Evolutionary conservation across 192 early-diverging fungal species (phyloP).

Genomic region (Rhizophagus sp.): DNA sequence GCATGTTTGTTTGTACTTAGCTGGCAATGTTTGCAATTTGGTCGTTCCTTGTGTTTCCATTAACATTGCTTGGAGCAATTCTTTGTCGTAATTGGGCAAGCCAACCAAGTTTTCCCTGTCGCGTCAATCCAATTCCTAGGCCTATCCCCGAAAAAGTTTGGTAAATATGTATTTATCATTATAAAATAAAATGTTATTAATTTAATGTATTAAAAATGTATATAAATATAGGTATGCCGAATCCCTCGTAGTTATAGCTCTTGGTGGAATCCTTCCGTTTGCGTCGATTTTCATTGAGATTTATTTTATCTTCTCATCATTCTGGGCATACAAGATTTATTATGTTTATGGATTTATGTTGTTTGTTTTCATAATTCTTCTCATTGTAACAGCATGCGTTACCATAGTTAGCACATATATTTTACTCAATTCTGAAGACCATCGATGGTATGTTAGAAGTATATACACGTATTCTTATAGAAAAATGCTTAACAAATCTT

Average conservation of each 20-base stretch:
- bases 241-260: conserved; percentile 55
- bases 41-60: conserved; percentile 67
- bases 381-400: conserved; percentile 70
- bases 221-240: conserved; percentile 43
- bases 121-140: conserved; percentile 77
- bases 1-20: conserved; percentile 33
- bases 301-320: conserved; percentile 80
- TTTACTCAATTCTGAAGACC: conserved; percentile 78
- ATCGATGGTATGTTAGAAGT: conserved; percentile 58
- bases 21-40: conserved; percentile 69
- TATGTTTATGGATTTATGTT: conserved; percentile 82
- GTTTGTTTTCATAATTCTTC: conserved; percentile 68
- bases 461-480: not conserved
- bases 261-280: conserved; percentile 76
- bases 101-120: conserved; percentile 68
- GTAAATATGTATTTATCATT: conserved; percentile 36
- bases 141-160: conserved; percentile 77
- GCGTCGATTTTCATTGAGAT: conserved; percentile 83
- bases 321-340: conserved; percentile 77
- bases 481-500: not conserved
- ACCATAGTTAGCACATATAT: conserved; percentile 77
- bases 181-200: conserved; percentile 22
- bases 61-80: conserved; percentile 72
- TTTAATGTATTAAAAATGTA: conserved; percentile 14
- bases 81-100: conserved; percentile 65